A percentile compares a stretch with the other conserved stretches of the same genome.
phyloP scores from a whole-genome alignment of 805 yeast species.

The Clavispora fructus region DNA sequence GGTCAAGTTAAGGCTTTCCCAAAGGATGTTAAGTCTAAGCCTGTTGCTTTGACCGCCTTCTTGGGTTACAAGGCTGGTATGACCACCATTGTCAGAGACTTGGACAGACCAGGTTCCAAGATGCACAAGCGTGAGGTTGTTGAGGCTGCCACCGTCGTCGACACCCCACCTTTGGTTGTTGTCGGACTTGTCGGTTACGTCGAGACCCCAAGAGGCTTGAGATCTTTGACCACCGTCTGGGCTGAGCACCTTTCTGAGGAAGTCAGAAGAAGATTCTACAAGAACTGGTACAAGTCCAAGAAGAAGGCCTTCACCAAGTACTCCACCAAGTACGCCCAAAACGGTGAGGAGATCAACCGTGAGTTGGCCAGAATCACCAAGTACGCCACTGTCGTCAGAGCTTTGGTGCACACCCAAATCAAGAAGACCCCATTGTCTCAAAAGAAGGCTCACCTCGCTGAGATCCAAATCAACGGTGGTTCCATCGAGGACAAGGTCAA shows the following conservation, averaged over 20 bases:
- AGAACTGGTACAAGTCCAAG: constrained; percentile 99
- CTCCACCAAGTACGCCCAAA: constrained; percentile 95
- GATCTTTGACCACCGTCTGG: constrained; percentile 99
- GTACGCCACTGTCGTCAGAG: constrained; percentile 98
- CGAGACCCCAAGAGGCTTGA: constrained; percentile 99
- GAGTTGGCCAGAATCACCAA: constrained; percentile 98
- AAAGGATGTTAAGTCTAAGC: constrained; percentile 95
- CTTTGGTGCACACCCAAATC: constrained; percentile 98
- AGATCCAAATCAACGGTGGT: constrained; percentile 99
- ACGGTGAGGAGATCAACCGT: constrained; percentile 82
- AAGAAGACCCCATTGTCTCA: constrained; percentile 98
- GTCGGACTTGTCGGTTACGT: constrained; percentile 99
- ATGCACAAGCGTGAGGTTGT: constrained; percentile 99
- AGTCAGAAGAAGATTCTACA: constrained; percentile 99
- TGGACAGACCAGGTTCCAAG: constrained; percentile 99
- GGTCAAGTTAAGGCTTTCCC: constrained; percentile 99
- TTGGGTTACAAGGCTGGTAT: constrained; percentile 99
- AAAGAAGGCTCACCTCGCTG: constrained; percentile 99
- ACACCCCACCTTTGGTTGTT: constrained; percentile 97
- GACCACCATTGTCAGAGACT: constrained; percentile 99
- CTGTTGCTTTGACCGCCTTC: constrained; percentile 98
- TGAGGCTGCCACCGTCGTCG: constrained; percentile 98
- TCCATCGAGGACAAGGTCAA: constrained; percentile 94
- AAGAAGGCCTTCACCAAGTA: constrained; percentile 99
- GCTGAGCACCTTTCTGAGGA: constrained; percentile 99